Base-by-base conservation (phyloP, 139 green algal species). In the Picochlorum sp. region DNA sequence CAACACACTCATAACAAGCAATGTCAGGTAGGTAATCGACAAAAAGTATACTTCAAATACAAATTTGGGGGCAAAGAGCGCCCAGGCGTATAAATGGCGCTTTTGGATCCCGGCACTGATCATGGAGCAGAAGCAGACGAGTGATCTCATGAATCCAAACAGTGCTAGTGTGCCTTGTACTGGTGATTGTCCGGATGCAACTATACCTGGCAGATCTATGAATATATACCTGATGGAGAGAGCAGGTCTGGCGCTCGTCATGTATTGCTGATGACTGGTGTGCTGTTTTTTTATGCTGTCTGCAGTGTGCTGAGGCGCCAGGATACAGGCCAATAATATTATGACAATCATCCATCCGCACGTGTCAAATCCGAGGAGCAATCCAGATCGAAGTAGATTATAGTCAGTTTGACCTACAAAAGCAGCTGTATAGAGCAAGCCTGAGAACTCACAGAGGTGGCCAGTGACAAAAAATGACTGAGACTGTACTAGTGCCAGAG, bases 381-480 rank as follows among this genome's bases (percentile, higher is more conserved):
- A 30, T 13, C 65, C 84, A 6, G 78, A 86, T 2, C 60, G 61
- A 55, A 59, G 63, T 61, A 81, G 83, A 55, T 84, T 34, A 68
- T 91, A 92, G 9, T 86, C 74, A 8, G 81, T 72, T 41, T 86
- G 89, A 2, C 90, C 89, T n/a, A 94, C 83, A 70, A 95, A 97
- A 0, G 81, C 84, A 62, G 87, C 84, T 13, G 81, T 83, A 70
- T 90, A 96, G 54, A 95, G 81, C 49, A 97, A 71, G 18, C 88
- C 87, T 7, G 83, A 83, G 65, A 96, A 96, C 68, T 94, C 81
- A 72, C 87, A 96, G n/a, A 90, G 85, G 77, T 97, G 90, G 11
- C 83, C 83, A 16, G 72, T 91, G 37, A 70, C 76, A 62, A 89
- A 95, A 68, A 96, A 96, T 4, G 78, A 30, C 38, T 78, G 75